Conservation (phyloP, 371 early-diverging fungal species). For the Mycotypha africana region DNA sequence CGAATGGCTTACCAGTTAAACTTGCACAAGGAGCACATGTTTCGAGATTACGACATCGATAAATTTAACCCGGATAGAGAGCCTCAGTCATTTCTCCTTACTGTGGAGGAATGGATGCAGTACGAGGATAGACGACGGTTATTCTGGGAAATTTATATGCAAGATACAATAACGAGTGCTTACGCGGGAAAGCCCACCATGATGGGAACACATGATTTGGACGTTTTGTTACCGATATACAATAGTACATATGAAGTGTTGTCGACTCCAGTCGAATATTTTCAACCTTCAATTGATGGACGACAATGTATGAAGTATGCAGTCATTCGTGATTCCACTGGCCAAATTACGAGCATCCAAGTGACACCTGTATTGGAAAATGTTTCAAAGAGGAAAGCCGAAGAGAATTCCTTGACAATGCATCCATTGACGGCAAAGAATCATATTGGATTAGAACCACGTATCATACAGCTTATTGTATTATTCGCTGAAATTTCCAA, state of each 20-base stretch:
- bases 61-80: too few relatives aligned
- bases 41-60: constrained; percentile 9
- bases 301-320: background rate
- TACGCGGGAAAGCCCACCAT: constrained; percentile 50
- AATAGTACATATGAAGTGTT: constrained; percentile 14
- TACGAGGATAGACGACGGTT: constrained; percentile 45
- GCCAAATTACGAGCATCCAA: constrained; percentile 1
- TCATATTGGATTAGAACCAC: constrained; percentile 3
- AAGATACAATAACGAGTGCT: constrained; percentile 39
- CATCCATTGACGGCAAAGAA: too few relatives aligned
- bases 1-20: constrained; percentile 51
- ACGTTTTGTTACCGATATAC: constrained; percentile 48
- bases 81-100: too few relatives aligned
- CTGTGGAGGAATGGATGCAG: constrained; percentile 36
- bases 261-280: background rate
- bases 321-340: background rate
- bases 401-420: too few relatives aligned
- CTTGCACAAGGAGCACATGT: constrained; percentile 41
- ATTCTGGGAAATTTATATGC: constrained; percentile 47
- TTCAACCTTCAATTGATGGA: constrained; percentile 5
- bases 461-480: constrained; percentile 3
- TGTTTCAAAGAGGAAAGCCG: too few relatives aligned
- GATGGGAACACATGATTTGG: constrained; percentile 52
- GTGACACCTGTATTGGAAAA: constrained; percentile 1
- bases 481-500: constrained; percentile 36